Conservation (phyloP, 2,329 filamentous ascomycete genomes). For the Acrocalymma vagum region DNA sequence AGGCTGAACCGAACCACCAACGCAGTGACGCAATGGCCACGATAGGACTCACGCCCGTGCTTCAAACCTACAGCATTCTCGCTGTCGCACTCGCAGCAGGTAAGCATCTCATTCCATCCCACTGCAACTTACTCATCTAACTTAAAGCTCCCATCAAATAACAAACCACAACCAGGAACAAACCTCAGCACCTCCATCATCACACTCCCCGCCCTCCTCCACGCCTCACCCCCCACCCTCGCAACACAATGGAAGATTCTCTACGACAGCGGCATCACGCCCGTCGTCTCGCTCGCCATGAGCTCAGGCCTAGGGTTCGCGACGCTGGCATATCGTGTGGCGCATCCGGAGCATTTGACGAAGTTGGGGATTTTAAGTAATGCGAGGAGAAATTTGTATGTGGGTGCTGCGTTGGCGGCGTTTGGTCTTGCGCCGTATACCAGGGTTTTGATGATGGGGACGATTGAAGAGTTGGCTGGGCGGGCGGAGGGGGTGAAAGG, state of each 20-base stretch:
- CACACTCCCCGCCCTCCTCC: slow-evolving; percentile 23
- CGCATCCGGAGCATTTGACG: neutral
- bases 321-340: slow-evolving; percentile 12
- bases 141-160: no score
- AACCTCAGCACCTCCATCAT: slow-evolving; percentile 27
- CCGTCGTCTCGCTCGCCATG: slow-evolving; percentile 23
- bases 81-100: slow-evolving; percentile 26
- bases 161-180: slow-evolving; percentile 15
- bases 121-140: neutral
- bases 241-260: slow-evolving; percentile 29
- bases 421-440: slow-evolving; percentile 25
- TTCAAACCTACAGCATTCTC: slow-evolving; percentile 30
- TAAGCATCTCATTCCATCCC: slow-evolving; percentile 1
- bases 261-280: slow-evolving; percentile 24
- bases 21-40: no score
- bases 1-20: no score
- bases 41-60: slow-evolving; percentile 18
- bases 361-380: slow-evolving; percentile 3
- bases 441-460: slow-evolving; percentile 15
- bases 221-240: slow-evolving; percentile 12
- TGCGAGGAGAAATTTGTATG: slow-evolving; percentile 15
- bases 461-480: slow-evolving; percentile 10
- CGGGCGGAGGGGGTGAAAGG: slow-evolving; percentile 10
- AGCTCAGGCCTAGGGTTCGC: slow-evolving; percentile 24
- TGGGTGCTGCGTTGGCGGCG: slow-evolving; percentile 17